Evolutionary conservation across 345 rosid species (phyloP).

Genomic region (Limnanthes douglasii): DNA sequence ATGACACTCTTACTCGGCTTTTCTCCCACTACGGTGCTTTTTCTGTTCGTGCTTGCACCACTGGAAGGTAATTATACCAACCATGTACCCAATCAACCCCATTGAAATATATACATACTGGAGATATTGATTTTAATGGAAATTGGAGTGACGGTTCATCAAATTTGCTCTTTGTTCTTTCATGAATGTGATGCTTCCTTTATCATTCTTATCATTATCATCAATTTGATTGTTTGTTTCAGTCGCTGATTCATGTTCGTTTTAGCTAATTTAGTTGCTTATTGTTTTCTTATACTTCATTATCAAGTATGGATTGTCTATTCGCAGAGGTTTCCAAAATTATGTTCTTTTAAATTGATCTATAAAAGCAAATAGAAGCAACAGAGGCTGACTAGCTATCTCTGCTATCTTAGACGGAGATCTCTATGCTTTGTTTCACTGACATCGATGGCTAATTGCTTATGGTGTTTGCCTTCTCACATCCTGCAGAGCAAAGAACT

Average conservation of each 20-base stretch:
- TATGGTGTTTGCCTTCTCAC: not conserved
- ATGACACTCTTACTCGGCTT: slow-evolving; percentile 49
- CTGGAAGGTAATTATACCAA: slow-evolving; percentile 31
- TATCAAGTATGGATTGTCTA: not conserved
- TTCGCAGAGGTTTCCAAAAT: not conserved
- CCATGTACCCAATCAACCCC: not conserved
- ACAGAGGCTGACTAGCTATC: too few relatives aligned
- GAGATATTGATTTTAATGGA: not conserved
- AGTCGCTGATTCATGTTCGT: too few relatives aligned
- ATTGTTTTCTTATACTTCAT: too few relatives aligned
- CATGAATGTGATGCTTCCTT: not conserved
- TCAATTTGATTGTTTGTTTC: not conserved
- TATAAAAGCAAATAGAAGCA: not conserved
- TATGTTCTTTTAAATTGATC: not conserved
- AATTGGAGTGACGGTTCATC: not conserved
- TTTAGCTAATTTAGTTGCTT: too few relatives aligned
- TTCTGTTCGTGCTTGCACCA: slow-evolving; percentile 63
- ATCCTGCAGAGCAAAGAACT: slow-evolving; percentile 47
- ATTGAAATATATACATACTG: not conserved
- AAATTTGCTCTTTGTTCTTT: not conserved
- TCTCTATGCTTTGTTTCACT: not conserved
- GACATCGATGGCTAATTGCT: not conserved
- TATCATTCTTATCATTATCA: not conserved
- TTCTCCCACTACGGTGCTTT: slow-evolving; percentile 80
- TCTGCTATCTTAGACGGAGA: too few relatives aligned